Percentiles rank a stretch among this genome's conserved stretches.
Evolutionary conservation across 352 stramenopile species (phyloP).

Genomic region (Phytopythium chamaehyphon): DNA sequence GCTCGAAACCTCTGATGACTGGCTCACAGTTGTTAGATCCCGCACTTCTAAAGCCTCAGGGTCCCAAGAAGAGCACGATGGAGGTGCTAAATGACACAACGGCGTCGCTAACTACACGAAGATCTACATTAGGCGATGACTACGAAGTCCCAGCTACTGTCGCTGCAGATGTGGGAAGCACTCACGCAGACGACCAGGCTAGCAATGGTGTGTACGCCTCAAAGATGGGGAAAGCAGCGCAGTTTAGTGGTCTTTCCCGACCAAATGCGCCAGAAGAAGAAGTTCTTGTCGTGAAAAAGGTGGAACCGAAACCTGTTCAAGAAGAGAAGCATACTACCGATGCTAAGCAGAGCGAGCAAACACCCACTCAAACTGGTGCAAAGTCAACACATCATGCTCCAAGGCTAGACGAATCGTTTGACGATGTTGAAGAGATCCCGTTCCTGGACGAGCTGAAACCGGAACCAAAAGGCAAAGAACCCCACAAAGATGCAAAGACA

Average conservation of each 20-base stretch:
- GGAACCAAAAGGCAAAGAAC: constrained; percentile 24
- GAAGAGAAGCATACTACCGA: constrained; percentile 2
- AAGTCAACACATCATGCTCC: constrained; percentile 10
- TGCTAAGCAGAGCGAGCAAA: constrained; percentile 7
- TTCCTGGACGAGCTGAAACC: constrained; percentile 60
- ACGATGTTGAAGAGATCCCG: constrained; percentile 78
- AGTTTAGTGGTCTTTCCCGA: constrained; percentile 44
- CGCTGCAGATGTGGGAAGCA: background rate
- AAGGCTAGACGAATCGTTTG: constrained; percentile 54
- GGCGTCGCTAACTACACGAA: constrained; percentile 27
- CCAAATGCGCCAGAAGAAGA: constrained; percentile 67
- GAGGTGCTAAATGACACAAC: constrained; percentile 69
- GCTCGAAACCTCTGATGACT: background rate
- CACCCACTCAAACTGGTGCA: constrained; percentile 10
- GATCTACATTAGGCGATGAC: constrained; percentile 2
- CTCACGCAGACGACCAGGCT: constrained; percentile 6
- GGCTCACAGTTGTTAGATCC: background rate
- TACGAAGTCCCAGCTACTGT: background rate
- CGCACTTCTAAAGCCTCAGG: constrained; percentile 16
- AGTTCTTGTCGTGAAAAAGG: constrained; percentile 64
- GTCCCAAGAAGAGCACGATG: constrained; percentile 59
- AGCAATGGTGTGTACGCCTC: constrained; percentile 21
- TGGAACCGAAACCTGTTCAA: constrained; percentile 30
- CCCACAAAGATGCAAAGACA: background rate
- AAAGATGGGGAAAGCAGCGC: constrained; percentile 42